These are phyloP conservation scores for Phanerochaete sordida DNA, from an alignment of 768 basidiomycete genomes.

Conservation along the genomic window DNA sequence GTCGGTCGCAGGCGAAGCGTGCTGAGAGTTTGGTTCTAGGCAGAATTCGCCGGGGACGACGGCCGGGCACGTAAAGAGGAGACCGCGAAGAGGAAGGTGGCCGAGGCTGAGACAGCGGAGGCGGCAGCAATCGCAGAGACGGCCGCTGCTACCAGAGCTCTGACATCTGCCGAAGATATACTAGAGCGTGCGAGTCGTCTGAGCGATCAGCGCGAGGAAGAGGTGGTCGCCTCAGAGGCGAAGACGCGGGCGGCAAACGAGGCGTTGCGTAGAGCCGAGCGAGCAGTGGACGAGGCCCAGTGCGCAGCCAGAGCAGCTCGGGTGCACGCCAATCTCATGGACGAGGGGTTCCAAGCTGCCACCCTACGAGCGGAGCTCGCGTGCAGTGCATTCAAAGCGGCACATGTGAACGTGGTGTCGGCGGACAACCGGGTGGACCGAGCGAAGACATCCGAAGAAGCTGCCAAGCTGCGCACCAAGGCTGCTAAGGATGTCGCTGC, in stretches of 20 bases:
- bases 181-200: not conserved
- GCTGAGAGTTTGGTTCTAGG: too few relatives aligned
- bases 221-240: not conserved
- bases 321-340: too few relatives aligned
- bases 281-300: too few relatives aligned
- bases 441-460: not conserved
- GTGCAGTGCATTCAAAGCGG: too few relatives aligned
- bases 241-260: too few relatives aligned
- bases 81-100: not conserved
- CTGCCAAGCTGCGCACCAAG: not conserved
- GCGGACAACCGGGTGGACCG: not conserved
- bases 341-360: too few relatives aligned
- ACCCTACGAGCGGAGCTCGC: too few relatives aligned
- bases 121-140: not conserved
- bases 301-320: too few relatives aligned
- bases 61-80: too few relatives aligned
- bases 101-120: not conserved
- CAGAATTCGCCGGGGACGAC: not conserved
- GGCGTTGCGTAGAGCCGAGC: too few relatives aligned
- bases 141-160: not conserved
- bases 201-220: not conserved
- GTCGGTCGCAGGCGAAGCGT: too few relatives aligned
- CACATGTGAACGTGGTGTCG: not conserved
- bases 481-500: not conserved
- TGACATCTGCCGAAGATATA: not conserved